A percentile compares a stretch with the other conserved stretches of the same genome.
These are phyloP conservation scores for Stachybotrys elegans DNA, from an alignment of 2,329 filamentous ascomycete genomes.

Conservation along the genomic window DNA sequence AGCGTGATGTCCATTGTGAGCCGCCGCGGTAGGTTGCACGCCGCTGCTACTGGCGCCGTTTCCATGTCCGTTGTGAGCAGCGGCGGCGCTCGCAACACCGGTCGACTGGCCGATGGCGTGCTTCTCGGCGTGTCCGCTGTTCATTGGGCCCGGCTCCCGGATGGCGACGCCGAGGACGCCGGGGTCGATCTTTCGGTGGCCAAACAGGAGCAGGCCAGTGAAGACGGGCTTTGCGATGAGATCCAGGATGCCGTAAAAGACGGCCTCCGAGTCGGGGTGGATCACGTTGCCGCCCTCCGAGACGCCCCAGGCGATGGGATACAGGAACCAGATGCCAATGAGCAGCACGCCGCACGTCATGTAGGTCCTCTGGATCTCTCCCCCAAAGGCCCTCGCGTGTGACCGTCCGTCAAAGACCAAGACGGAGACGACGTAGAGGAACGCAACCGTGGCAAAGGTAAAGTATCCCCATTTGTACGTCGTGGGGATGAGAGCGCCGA, in stretches of 20 bases:
- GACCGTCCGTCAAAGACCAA: slow-evolving; percentile 34
- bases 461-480: slow-evolving; percentile 55
- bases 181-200: slow-evolving; percentile 58
- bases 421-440: slow-evolving; percentile 37
- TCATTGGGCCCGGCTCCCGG: slow-evolving; percentile 12
- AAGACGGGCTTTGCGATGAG: slow-evolving; percentile 61
- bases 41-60: neutral
- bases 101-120: too few relatives aligned
- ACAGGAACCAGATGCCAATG: slow-evolving; percentile 49
- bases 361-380: slow-evolving; percentile 48
- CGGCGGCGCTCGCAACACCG: too few relatives aligned
- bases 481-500: slow-evolving; percentile 39
- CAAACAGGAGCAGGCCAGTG: slow-evolving; percentile 54
- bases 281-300: slow-evolving; percentile 48
- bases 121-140: slow-evolving; percentile 1
- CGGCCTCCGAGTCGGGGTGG: slow-evolving; percentile 58
- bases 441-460: slow-evolving; percentile 42
- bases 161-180: slow-evolving; percentile 46
- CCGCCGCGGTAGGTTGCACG: neutral
- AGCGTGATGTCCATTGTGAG: too few relatives aligned
- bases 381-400: slow-evolving; percentile 50
- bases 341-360: slow-evolving; percentile 52
- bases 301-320: slow-evolving; percentile 49
- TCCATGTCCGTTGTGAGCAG: neutral
- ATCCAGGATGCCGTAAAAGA: slow-evolving; percentile 66